A percentile compares a stretch with the other conserved stretches of the same genome.
Evolutionary conservation across 1,284 basidiomycete genomes (phyloP).

Genomic region (Austroboletus niveus): DNA sequence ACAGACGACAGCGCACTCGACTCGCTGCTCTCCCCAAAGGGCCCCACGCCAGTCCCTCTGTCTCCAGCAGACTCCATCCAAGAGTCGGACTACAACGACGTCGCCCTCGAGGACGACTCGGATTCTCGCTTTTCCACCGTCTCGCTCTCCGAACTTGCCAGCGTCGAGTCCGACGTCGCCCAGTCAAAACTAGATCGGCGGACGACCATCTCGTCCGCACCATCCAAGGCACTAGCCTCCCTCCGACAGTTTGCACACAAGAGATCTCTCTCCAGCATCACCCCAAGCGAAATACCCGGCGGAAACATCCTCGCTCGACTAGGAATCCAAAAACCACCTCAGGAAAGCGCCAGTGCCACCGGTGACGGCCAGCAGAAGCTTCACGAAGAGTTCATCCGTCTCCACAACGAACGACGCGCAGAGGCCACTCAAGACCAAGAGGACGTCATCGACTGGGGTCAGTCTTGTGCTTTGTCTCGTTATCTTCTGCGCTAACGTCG

Average conservation of each 20-base stretch:
- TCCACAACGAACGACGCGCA: slow-evolving; percentile 52
- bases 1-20: slow-evolving; percentile 32
- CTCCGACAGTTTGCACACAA: slow-evolving; percentile 44
- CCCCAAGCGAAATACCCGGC: slow-evolving; percentile 47
- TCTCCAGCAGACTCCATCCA: slow-evolving; percentile 43
- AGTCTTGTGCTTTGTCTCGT: slow-evolving; percentile 28
- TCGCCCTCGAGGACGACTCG: slow-evolving; percentile 50
- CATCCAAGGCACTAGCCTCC: slow-evolving; percentile 25
- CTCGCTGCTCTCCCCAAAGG: slow-evolving; percentile 43
- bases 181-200: slow-evolving; percentile 23
- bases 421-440: slow-evolving; percentile 37
- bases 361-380: slow-evolving; percentile 65
- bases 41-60: slow-evolving; percentile 15
- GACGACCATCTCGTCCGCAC: slow-evolving; percentile 29
- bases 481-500: slow-evolving; percentile 5
- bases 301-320: slow-evolving; percentile 39
- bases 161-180: slow-evolving; percentile 16
- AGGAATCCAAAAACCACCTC: slow-evolving; percentile 44
- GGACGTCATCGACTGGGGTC: slow-evolving; percentile 72
- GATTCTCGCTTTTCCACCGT: slow-evolving; percentile 56
- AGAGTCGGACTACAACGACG: slow-evolving; percentile 59
- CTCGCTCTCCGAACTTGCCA: slow-evolving; percentile 40
- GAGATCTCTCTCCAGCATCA: slow-evolving; percentile 62
- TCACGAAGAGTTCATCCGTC: slow-evolving; percentile 66
- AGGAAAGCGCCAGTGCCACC: slow-evolving; percentile 42